phyloP scores from a whole-genome alignment of 1,139 yeast genomes.

The Saccharomyces hybrid region DNA sequence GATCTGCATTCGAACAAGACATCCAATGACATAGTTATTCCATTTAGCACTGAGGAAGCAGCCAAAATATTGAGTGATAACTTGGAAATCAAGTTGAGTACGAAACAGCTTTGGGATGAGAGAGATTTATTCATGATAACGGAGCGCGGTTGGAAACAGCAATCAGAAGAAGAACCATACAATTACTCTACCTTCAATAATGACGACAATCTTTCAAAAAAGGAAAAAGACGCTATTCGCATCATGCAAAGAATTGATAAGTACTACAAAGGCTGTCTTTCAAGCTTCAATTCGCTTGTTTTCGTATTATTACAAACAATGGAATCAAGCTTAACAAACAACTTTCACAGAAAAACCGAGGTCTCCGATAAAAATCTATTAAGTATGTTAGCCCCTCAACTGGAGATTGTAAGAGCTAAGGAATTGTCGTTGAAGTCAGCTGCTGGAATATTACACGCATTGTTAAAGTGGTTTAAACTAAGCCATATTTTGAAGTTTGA shows the following conservation, averaged over 20 bases:
- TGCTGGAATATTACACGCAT: slow-evolving; percentile 43
- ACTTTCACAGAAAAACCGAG: slow-evolving; percentile 9
- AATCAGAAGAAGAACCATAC: slow-evolving; percentile 12
- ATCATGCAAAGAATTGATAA: slow-evolving; percentile 52
- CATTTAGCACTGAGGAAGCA: slow-evolving; percentile 76
- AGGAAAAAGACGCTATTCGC: slow-evolving; percentile 20
- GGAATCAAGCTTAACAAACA: slow-evolving; percentile 39
- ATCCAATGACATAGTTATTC: slow-evolving; percentile 37
- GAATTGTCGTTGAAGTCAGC: slow-evolving; percentile 61
- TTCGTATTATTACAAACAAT: slow-evolving; percentile 58
- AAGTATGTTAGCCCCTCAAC: slow-evolving; percentile 29
- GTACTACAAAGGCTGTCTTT: slow-evolving; percentile 48
- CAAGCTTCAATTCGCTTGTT: slow-evolving; percentile 53
- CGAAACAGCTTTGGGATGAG: slow-evolving; percentile 66
- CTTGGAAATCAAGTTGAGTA: slow-evolving; percentile 53
- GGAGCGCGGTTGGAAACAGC: slow-evolving; percentile 57
- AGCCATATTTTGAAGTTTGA: slow-evolving; percentile 76
- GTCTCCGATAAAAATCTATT: slow-evolving; percentile 5
- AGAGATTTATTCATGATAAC: slow-evolving; percentile 61
- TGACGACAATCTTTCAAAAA: slow-evolving; percentile 7
- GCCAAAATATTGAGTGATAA: slow-evolving; percentile 55
- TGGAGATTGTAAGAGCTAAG: slow-evolving; percentile 53
- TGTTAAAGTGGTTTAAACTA: slow-evolving; percentile 71
- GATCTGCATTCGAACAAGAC: slow-evolving; percentile 2
- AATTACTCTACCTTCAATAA: slow-evolving; percentile 13